Base-by-base conservation (phyloP, 441 rosid genomes). In the Erodium moschatum region DNA sequence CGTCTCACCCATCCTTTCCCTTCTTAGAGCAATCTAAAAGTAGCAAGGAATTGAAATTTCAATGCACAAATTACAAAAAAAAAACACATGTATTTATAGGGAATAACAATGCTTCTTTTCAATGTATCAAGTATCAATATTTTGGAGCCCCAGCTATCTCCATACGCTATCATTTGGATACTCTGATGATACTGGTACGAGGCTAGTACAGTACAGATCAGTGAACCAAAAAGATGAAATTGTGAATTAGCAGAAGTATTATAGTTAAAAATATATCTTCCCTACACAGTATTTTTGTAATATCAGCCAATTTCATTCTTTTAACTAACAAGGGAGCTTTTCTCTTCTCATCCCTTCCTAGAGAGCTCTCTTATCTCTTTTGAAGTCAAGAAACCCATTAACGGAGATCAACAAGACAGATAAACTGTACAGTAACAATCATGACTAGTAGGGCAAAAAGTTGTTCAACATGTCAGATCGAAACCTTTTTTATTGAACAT, bases 1-100 rank as follows among this genome's bases (percentile, higher is more conserved):
- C n/a, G 87, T 81, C 67, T 84, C 86, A 15, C 92, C 92, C 90
- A 87, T 65, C 77, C 75, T 87, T 80, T 87, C 92, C 54, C 92
- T 79, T 77, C 87, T 84, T 65, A 87, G 69, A 76, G 92, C 88
- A 82, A 87, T 87, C 90, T 87, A 77, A 31, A 75, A 73, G 67
- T 27, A 5, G 52, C 72, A 21, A 38, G 64, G 66, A 5, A 31
- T 67, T 48, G 11, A 68, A 65, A 67, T 19, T 18, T 69, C 58
- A 60, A 35, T 11, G 20, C 46, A 29, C 65, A 77, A 19, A 67
- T 61, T 9, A 10, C 20, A 52, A 15, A 52, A 52, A 33, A 33
- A 33, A 33, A 5, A 52, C 8, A 52, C 20, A 1, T 52, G 7
- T 4, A 15, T 13, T 52, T 52, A 52, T 52, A 15, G 19, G 15